Percentiles rank a stretch among this genome's conserved stretches.
These are phyloP conservation scores for Chenopodium berlandieri DNA, from an alignment of 148 eudicot genomes.

Conservation along the genomic window DNA sequence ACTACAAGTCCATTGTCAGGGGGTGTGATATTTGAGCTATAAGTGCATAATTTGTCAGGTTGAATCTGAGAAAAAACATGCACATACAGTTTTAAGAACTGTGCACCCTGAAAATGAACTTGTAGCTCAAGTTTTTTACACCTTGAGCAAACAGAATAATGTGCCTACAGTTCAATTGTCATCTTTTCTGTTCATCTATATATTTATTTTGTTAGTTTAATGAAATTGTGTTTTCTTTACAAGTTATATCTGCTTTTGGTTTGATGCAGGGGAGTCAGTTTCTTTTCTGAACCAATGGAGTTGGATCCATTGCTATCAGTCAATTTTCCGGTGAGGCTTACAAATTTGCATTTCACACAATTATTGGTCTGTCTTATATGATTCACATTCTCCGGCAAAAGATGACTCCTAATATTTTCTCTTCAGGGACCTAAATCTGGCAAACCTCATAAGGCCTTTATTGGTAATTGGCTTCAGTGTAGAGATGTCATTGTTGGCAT, in stretches of 20 bases:
- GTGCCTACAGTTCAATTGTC: neutral
- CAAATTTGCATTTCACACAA: conserved; percentile 5
- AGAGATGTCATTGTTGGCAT: conserved; percentile 52
- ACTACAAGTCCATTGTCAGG: too few relatives aligned
- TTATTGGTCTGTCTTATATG: conserved; percentile 1
- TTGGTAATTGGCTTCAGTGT: conserved; percentile 96
- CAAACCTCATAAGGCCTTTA: conserved; percentile 48
- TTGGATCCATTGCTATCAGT: conserved; percentile 33
- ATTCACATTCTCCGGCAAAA: neutral
- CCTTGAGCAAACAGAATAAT: too few relatives aligned
- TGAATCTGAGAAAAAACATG: too few relatives aligned
- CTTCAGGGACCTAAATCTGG: conserved; percentile 40
- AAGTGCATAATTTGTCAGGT: too few relatives aligned
- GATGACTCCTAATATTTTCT: conserved; percentile 1
- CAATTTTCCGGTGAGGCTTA: conserved; percentile 46
- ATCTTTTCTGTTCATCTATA: neutral
- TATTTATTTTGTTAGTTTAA: too few relatives aligned
- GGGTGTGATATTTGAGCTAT: too few relatives aligned
- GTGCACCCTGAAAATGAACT: too few relatives aligned
- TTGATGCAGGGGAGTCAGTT: conserved; percentile 55
- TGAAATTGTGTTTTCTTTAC: neutral
- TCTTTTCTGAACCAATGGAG: conserved; percentile 44
- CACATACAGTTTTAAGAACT: too few relatives aligned
- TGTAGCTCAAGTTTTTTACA: neutral
- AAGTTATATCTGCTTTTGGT: conserved; percentile 11